Percentiles rank a stretch among this genome's conserved stretches.
Evolutionary conservation across 2,329 filamentous ascomycete species (phyloP).

Genomic region (Pseudogymnoascus sp.): DNA sequence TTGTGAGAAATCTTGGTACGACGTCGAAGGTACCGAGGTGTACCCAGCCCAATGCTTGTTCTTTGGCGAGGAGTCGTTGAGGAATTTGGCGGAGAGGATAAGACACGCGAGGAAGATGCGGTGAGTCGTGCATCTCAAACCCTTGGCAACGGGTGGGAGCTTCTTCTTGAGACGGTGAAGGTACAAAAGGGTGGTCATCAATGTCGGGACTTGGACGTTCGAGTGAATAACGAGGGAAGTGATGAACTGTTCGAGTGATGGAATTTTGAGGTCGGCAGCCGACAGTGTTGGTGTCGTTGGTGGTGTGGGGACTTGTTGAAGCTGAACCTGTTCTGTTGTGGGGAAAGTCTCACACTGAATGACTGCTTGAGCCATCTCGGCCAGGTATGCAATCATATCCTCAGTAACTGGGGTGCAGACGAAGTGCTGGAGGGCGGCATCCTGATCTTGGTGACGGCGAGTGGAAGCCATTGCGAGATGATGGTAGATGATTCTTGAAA

Average conservation of each 20-base stretch:
- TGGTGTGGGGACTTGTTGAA: slow-evolving; percentile 31
- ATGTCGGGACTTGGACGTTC: slow-evolving; percentile 91
- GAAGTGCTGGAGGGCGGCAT: slow-evolving; percentile 69
- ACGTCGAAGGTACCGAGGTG: slow-evolving; percentile 64
- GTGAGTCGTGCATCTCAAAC: slow-evolving; percentile 92
- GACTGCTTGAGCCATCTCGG: slow-evolving; percentile 64
- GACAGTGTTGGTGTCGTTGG: slow-evolving; percentile 36
- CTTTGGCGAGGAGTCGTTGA: slow-evolving; percentile 97
- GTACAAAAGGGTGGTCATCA: slow-evolving; percentile 96
- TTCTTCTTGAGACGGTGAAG: slow-evolving; percentile 73
- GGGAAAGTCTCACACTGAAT: slow-evolving; percentile 66
- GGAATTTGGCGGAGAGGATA: slow-evolving; percentile 86
- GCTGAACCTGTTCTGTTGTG: slow-evolving; percentile 29
- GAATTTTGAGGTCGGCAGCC: slow-evolving; percentile 50
- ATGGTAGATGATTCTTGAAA: neutral
- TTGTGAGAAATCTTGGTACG: slow-evolving; percentile 39
- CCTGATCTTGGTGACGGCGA: slow-evolving; percentile 20
- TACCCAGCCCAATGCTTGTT: slow-evolving; percentile 99
- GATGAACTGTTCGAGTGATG: slow-evolving; percentile 85
- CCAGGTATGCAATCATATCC: slow-evolving; percentile 71
- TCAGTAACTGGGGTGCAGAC: slow-evolving; percentile 67
- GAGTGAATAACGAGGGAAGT: slow-evolving; percentile 81
- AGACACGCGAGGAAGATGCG: slow-evolving; percentile 90
- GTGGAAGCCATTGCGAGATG: neutral
- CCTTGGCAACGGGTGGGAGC: slow-evolving; percentile 89